Evolutionary conservation across 371 early-diverging fungal species (phyloP), one percentile per base, ranked within the genome.

Genomic region (Saksenaea vasiformis): DNA sequence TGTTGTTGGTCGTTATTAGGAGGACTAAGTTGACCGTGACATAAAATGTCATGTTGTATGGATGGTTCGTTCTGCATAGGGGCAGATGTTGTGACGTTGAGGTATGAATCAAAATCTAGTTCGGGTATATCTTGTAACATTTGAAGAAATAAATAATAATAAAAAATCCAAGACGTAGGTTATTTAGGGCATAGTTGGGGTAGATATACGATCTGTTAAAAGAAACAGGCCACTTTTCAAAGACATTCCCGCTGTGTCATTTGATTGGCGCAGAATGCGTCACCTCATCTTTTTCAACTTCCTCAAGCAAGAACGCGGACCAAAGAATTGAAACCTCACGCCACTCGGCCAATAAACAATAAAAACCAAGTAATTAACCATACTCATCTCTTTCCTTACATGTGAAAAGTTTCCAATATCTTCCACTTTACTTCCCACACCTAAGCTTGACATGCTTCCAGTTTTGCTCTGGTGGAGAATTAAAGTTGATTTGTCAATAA

Each of bases 11-110:
- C 19, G 47, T 22, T 47, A 67, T 68, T 8, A 65, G 63, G 17
- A 69, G n/a, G 69, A 64, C 47, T 74, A 69, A 67, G 67, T 7
- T 72, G 61, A 17, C 66, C 66, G 28, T 69, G 72, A 22, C 60
- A 64, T 47, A 67, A 69, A 17, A 64, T 63, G 27, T 72, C 73
- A 15, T 70, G 68, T 36, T 72, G 72, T 31, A 64, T 68, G 26
- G 61, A 61, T 60, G 66, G 65, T 27, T 62, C 58, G 38, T 67
- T 64, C 13, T 65, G 56, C 26, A 65, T 65, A 44, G 67, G 63
- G 13, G 65, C 56, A 28, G 61, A 60, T 34, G 61, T 22, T 34
- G 61, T 22, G 43, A 53, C 53, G 34, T 60, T 51, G 28, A 56
- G 31, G 71, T 71, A 22, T 71, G 65, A 39, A 66, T 63, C 37